These are phyloP conservation scores for Scheffersomyces quercinus DNA, from an alignment of 1,139 yeast genomes.

Conservation along the genomic window DNA sequence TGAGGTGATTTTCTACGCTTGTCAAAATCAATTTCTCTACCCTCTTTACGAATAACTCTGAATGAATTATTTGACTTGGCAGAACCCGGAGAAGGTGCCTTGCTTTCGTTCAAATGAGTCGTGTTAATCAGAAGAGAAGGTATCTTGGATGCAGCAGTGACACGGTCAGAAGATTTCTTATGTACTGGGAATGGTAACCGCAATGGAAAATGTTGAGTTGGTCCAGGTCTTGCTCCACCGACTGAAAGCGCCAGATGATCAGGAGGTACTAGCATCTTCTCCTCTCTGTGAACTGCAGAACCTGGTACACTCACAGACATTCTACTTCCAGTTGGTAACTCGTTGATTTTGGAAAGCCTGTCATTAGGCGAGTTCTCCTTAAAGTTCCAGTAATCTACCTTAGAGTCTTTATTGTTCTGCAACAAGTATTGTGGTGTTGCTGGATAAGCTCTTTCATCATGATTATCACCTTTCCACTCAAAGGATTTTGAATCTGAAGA, in stretches of 20 bases:
- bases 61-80: constrained; percentile 43
- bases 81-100: constrained; percentile 9
- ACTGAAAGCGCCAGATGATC: neutral
- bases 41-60: constrained; percentile 64
- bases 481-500: constrained; percentile 53
- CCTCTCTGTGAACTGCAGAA: constrained; percentile 1
- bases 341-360: constrained; percentile 17
- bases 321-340: constrained; percentile 1
- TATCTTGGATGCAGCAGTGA: constrained; percentile 10
- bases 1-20: constrained; percentile 78
- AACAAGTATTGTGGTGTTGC: constrained; percentile 63
- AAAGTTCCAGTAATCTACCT: constrained; percentile 62
- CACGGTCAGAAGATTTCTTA: constrained; percentile 12
- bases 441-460: constrained; percentile 46
- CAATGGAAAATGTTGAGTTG: constrained; percentile 18
- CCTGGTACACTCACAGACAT: constrained; percentile 1
- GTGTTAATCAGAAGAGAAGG: constrained; percentile 36
- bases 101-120: constrained; percentile 8
- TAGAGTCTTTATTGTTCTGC: constrained; percentile 37
- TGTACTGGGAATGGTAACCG: constrained; percentile 22
- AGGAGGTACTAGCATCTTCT: constrained; percentile 8
- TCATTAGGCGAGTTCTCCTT: constrained; percentile 42
- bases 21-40: constrained; percentile 77
- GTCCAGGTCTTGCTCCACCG: neutral
- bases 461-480: constrained; percentile 42